Conservation (phyloP, 306 rosid genomes). For the Cucumis melo region DNA sequence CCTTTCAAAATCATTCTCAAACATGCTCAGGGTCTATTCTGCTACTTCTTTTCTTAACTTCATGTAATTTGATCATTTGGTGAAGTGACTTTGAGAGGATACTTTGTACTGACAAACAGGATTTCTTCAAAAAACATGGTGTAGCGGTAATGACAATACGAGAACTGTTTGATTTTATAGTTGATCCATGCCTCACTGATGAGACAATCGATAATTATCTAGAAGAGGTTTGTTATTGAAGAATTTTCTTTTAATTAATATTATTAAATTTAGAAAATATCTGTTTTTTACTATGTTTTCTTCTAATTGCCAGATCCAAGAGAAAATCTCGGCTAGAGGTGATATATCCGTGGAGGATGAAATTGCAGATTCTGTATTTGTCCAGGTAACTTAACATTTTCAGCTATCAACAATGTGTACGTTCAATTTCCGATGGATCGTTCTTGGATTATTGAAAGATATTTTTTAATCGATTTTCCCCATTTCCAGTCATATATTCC, state of each 20-base stretch:
- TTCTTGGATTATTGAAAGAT: not conserved
- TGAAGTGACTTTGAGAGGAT: not conserved
- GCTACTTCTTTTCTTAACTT: not conserved
- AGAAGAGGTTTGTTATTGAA: slow-evolving; percentile 42
- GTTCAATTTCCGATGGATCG: not conserved
- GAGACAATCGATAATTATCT: slow-evolving; percentile 63
- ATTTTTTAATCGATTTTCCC: not conserved
- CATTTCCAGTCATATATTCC: slow-evolving; percentile 58
- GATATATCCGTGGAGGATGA: slow-evolving; percentile 65
- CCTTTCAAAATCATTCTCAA: too few relatives aligned
- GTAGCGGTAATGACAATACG: slow-evolving; percentile 84
- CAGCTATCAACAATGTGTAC: not conserved
- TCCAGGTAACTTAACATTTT: slow-evolving; percentile 32
- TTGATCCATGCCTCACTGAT: slow-evolving; percentile 68
- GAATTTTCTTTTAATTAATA: not conserved
- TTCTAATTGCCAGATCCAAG: slow-evolving; percentile 38
- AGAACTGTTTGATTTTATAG: slow-evolving; percentile 81
- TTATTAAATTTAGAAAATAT: not conserved
- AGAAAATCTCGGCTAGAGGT: slow-evolving; percentile 43
- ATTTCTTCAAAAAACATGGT: slow-evolving; percentile 69
- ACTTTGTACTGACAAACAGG: slow-evolving; percentile 25
- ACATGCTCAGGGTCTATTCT: not conserved
- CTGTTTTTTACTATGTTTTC: not conserved
- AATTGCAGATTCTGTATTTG: slow-evolving; percentile 65
- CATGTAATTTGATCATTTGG: not conserved